These are phyloP conservation scores for Ciborinia camelliae DNA, from an alignment of 2,329 filamentous ascomycete species.

Conservation along the genomic window DNA sequence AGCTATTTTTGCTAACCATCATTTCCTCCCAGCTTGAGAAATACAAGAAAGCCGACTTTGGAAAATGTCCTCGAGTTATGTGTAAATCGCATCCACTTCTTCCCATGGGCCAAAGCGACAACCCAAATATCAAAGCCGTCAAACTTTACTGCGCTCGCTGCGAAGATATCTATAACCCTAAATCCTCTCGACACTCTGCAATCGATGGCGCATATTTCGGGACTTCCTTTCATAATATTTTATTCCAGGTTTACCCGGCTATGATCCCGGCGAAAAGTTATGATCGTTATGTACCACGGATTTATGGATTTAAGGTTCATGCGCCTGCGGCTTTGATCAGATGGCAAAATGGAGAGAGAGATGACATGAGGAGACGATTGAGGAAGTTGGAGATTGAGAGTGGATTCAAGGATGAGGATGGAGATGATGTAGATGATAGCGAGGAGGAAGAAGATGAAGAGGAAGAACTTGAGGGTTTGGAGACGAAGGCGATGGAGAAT, in stretches of 20 bases:
- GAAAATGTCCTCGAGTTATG: constrained; percentile 94
- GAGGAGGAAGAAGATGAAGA: constrained; percentile 50
- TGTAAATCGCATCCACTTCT: constrained; percentile 91
- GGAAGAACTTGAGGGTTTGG: constrained; percentile 26
- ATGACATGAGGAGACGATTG: constrained; percentile 78
- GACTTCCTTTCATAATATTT: constrained; percentile 96
- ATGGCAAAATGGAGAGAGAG: constrained; percentile 82
- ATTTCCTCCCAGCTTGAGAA: constrained; percentile 73
- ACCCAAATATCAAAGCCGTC: constrained; percentile 82
- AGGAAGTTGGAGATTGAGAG: constrained; percentile 69
- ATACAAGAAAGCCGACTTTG: constrained; percentile 97
- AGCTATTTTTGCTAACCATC: constrained; percentile 25
- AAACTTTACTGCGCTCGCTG: constrained; percentile 97
- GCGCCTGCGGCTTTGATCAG: constrained; percentile 80
- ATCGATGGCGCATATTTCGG: constrained; percentile 99
- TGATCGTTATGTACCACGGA: constrained; percentile 81
- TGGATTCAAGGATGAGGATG: constrained; percentile 70
- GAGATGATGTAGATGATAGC: constrained; percentile 53
- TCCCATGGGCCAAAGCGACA: constrained; percentile 90
- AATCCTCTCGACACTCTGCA: constrained; percentile 88
- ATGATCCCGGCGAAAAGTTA: constrained; percentile 82
- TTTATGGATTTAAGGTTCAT: constrained; percentile 96
- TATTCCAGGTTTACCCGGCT: constrained; percentile 96
- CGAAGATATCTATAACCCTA: constrained; percentile 98
- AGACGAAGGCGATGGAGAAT: neutral